These are phyloP conservation scores for Triglochin maritima DNA, from an alignment of 106 monocot species.

Conservation along the genomic window DNA sequence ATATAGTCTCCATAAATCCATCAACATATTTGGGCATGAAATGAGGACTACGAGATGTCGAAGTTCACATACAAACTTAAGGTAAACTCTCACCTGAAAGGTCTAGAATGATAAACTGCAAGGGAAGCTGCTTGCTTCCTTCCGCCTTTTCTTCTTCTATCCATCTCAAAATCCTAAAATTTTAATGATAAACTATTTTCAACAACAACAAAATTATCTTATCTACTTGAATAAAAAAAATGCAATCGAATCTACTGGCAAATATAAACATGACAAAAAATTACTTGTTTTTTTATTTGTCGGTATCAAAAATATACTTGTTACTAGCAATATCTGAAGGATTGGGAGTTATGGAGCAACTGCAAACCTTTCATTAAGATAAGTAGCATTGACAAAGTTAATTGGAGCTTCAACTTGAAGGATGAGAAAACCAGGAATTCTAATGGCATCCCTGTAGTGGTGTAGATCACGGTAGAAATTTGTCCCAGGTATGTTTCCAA, in stretches of 20 bases:
- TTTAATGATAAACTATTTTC: not conserved
- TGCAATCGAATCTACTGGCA: not conserved
- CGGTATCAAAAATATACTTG: not conserved
- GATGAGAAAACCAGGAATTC: slow-evolving; percentile 70
- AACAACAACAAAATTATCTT: not conserved
- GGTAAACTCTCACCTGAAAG: slow-evolving; percentile 38
- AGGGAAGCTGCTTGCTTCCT: slow-evolving; percentile 17
- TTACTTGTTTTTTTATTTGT: too few species aligned
- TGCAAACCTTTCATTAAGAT: slow-evolving; percentile 73
- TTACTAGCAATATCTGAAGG: not conserved
- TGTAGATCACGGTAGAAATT: slow-evolving; percentile 56
- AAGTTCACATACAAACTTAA: not conserved
- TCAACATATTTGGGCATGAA: too few species aligned
- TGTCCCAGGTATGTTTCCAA: slow-evolving; percentile 68
- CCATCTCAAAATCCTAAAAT: slow-evolving; percentile 54
- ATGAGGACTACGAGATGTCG: not conserved
- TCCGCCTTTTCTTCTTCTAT: slow-evolving; percentile 53
- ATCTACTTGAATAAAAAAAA: not conserved
- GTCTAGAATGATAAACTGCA: slow-evolving; percentile 59
- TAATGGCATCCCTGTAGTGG: slow-evolving; percentile 59
- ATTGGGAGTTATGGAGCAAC: too few species aligned
- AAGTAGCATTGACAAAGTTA: slow-evolving; percentile 71
- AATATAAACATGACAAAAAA: too few species aligned
- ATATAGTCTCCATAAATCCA: too few species aligned
- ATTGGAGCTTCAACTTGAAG: slow-evolving; percentile 68